Conservation (phyloP, 208 protist genomes). For the Acanthamoeba culbertsoni region DNA sequence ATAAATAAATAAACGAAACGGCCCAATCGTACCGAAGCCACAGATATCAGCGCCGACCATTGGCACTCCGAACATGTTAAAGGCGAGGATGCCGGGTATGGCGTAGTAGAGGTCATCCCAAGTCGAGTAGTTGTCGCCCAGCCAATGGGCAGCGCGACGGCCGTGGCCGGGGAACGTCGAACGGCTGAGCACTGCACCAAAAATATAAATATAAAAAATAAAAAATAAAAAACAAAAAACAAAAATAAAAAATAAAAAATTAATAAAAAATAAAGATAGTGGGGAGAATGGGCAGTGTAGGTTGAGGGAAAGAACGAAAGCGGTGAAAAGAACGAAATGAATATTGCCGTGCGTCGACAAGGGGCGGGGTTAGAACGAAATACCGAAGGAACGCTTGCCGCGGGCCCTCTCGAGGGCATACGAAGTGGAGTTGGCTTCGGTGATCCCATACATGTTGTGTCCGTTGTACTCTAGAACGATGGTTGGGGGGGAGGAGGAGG, state of each 20-base stretch:
- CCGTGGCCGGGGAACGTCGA: slow-evolving; percentile 68
- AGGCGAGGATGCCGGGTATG: slow-evolving; percentile 84
- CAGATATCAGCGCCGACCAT: slow-evolving; percentile 90
- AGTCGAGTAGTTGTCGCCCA: slow-evolving; percentile 63
- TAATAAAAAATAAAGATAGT: background rate
- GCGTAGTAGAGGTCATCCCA: slow-evolving; percentile 63
- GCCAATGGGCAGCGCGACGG: slow-evolving; percentile 80
- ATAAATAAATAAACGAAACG: background rate
- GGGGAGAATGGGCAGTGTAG: background rate
- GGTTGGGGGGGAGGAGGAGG: background rate
- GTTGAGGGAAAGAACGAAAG: background rate
- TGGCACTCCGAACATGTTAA: slow-evolving; percentile 87
- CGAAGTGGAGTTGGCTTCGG: slow-evolving; percentile 71
- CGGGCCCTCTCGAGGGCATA: slow-evolving; percentile 60
- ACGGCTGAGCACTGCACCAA: slow-evolving; percentile 70
- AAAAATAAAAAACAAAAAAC: background rate
- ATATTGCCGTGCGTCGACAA: background rate
- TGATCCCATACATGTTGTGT: slow-evolving; percentile 84
- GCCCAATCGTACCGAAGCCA: slow-evolving; percentile 77
- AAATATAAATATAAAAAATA: background rate
- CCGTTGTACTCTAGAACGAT: slow-evolving; percentile 76
- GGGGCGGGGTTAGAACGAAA: background rate
- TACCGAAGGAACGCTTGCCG: slow-evolving; percentile 65
- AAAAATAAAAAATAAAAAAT: background rate
- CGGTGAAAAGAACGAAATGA: background rate